phyloP scores from a whole-genome alignment of 2,329 filamentous ascomycete genomes.

The Beauveria sp. region DNA sequence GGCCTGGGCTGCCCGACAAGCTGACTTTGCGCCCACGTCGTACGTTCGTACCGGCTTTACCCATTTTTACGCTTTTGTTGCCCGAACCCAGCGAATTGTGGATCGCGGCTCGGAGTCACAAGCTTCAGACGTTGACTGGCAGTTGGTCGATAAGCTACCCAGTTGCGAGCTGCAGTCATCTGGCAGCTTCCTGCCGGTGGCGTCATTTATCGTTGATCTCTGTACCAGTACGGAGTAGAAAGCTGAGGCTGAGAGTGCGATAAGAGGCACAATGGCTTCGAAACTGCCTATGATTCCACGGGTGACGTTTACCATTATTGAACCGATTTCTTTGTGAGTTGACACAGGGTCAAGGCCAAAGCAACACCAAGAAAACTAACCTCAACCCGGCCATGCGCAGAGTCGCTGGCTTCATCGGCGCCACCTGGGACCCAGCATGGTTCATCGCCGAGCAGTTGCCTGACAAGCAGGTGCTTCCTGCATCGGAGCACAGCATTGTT shows the following conservation, averaged over 20 bases:
- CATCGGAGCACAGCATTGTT: slow-evolving; percentile 42
- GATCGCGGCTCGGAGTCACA: slow-evolving; percentile 12
- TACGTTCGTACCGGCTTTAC: slow-evolving; percentile 1
- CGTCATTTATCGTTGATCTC: slow-evolving; percentile 7
- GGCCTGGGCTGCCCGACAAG: not conserved
- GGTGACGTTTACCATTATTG: slow-evolving; percentile 58
- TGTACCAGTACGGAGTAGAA: not conserved
- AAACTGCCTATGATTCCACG: slow-evolving; percentile 57
- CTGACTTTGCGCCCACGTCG: slow-evolving; percentile 3
- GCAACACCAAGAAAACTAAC: not conserved
- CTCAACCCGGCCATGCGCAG: slow-evolving; percentile 28
- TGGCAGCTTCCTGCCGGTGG: slow-evolving; percentile 6
- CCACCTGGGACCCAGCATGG: slow-evolving; percentile 48
- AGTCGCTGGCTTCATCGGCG: slow-evolving; percentile 49
- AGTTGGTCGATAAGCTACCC: slow-evolving; percentile 10
- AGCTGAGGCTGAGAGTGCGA: not conserved
- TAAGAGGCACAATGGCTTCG: slow-evolving; percentile 42
- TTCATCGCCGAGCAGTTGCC: slow-evolving; percentile 59
- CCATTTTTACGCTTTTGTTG: not conserved
- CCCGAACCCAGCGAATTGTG: slow-evolving; percentile 12
- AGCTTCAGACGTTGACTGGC: slow-evolving; percentile 1
- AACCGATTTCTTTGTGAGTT: slow-evolving; percentile 60
- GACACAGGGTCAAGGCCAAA: slow-evolving; percentile 6
- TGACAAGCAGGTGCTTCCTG: slow-evolving; percentile 23
- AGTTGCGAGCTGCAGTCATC: slow-evolving; percentile 7